Evolutionary conservation across 371 early-diverging fungal genomes (phyloP), one percentile per base, ranked within the genome.

Genomic region (Syncephalis plumigaleata): DNA sequence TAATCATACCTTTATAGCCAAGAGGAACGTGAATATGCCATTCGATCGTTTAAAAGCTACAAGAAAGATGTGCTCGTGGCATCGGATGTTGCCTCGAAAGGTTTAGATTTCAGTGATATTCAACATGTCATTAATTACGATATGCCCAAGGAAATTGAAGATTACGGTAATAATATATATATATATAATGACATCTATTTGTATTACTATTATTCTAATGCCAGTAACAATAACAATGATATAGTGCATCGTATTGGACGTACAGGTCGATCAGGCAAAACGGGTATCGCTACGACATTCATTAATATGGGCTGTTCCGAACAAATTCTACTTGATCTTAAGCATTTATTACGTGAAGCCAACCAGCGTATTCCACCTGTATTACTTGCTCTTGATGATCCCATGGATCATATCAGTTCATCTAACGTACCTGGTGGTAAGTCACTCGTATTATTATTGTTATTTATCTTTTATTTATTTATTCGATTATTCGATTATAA

Each of bases 171-270:
- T n/a, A 81, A 77, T 77, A 63, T 25, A 55, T 36, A n/a, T n/a
- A n/a, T 8, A 3, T 9, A 16, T 49, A 44, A 37, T 45, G 13
- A 9, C 42, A 27, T 39, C 1, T 15, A 42, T 17, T 5, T 2
- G 40, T 9, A n/a, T n/a, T n/a, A n/a, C n/a, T n/a, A 42, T 18
- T 25, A 20, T 39, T 45, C 42, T 16, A 23, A 20, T 47, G 5
- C 23, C n/a, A 47, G 25, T 20, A 26, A 36, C 45, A 36, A 21
- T 23, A 44, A 9, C 44, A 72, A n/a, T n/a, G n/a, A n/a, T n/a
- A n/a, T n/a, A n/a, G 84, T 97, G 5, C 98, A 98, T 69, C 72
- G 98, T 45, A 95, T 98, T 52, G 99, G 98, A 51, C 78, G 98
- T 65, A 98, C 98, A n/a, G 98, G 99, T 51, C 90, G 99, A 53